A percentile compares a stretch with the other conserved stretches of the same genome.
phyloP scores from a whole-genome alignment of 345 rosid species.

The Eucalyptus fibrosa region DNA sequence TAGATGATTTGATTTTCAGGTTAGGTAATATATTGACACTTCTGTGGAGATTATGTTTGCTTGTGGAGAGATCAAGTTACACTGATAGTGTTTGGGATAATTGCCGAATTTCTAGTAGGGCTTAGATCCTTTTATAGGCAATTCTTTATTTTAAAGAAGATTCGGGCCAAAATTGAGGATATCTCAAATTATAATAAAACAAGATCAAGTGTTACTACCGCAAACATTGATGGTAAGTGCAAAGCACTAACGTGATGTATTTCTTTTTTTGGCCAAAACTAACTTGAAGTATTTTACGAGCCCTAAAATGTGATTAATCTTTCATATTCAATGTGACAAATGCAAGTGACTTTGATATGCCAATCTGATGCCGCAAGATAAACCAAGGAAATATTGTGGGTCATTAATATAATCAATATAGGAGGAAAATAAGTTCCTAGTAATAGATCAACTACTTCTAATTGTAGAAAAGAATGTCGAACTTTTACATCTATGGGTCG shows the following conservation, averaged over 20 bases:
- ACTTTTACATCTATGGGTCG: not conserved
- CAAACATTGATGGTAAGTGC: not conserved
- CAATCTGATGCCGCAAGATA: not conserved
- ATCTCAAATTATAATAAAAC: not conserved
- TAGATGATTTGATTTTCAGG: not conserved
- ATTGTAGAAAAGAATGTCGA: not conserved
- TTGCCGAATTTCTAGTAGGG: not conserved
- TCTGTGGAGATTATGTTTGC: not conserved
- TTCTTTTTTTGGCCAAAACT: not conserved
- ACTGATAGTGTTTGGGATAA: not conserved
- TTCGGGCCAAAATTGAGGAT: not conserved
- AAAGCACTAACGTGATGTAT: not conserved
- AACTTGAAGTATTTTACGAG: not conserved
- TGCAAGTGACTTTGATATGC: not conserved
- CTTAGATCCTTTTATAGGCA: not conserved
- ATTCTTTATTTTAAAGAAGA: not conserved
- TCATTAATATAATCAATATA: not conserved
- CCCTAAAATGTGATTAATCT: not conserved
- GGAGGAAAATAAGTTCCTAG: not conserved
- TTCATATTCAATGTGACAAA: not conserved
- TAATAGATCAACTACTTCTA: not conserved
- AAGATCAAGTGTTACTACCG: not conserved
- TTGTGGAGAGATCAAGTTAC: not conserved
- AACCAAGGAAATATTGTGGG: not conserved
- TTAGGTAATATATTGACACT: not conserved